phyloP scores from a whole-genome alignment of 352 stramenopile genomes.

The Globisporangium viniferum region DNA sequence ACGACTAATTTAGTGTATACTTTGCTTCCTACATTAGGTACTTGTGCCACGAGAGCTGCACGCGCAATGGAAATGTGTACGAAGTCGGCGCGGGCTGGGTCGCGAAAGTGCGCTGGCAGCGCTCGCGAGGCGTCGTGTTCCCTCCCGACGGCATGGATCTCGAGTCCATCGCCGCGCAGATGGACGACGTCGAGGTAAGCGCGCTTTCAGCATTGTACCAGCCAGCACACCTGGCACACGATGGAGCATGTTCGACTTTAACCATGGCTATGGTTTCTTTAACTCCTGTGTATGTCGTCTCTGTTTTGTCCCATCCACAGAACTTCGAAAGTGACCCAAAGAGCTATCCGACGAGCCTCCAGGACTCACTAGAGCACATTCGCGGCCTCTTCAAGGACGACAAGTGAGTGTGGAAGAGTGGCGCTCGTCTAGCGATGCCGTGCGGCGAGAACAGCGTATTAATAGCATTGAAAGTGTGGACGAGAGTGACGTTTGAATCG shows the following conservation, averaged over 20 bases:
- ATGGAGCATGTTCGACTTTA: not conserved
- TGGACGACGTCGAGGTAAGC: conserved; percentile 57
- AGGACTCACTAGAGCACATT: conserved; percentile 54
- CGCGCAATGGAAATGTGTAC: conserved; percentile 71
- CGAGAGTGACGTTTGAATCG: not conserved
- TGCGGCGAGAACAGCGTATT: not conserved
- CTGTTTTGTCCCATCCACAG: not conserved
- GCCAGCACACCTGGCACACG: no score
- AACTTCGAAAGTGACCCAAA: conserved; percentile 58
- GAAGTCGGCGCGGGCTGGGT: conserved; percentile 84
- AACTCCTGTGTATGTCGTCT: not conserved
- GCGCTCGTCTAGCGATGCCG: not conserved
- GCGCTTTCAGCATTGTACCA: not conserved
- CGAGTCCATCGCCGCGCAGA: conserved; percentile 43
- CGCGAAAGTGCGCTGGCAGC: conserved; percentile 74
- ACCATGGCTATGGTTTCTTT: not conserved
- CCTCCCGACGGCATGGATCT: conserved; percentile 39
- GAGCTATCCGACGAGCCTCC: conserved; percentile 57
- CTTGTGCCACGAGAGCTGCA: conserved; percentile 77
- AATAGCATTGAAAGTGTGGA: not conserved
- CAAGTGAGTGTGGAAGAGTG: not conserved
- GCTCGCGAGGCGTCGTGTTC: conserved; percentile 58
- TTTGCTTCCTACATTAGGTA: conserved; percentile 31
- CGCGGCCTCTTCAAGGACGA: conserved; percentile 31
- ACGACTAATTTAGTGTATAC: not conserved